Evolutionary conservation across 2,329 filamentous ascomycete genomes (phyloP), one percentile per base, ranked within the genome.

Genomic region (Chaetomiaceae sp.): DNA sequence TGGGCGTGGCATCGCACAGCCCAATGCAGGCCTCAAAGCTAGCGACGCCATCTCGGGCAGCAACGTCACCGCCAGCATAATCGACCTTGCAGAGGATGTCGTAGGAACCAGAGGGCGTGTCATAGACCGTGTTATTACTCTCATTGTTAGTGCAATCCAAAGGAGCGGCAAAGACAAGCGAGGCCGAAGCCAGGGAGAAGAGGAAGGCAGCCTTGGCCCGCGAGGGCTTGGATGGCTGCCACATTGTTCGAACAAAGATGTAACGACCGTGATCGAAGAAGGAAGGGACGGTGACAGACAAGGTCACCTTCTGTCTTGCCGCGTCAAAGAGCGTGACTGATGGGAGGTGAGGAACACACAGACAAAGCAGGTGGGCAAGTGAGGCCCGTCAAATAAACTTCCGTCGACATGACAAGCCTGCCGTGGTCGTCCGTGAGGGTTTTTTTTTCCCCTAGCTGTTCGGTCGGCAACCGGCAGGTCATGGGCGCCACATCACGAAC

Each of bases 1-100:
- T 9, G 13, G 45, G n/a, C 4, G 33, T 48, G 34, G 25, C 16
- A 30, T 48, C 45, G 21, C 45, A 30, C 10, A 48, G 34, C n/a
- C 32, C 45, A 30, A 48, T 48, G 33, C 33, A 40, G 9, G 14
- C 33, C 25, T 48, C 45, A 23, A 48, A 38, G 33, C 23, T 48
- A 34, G 45, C 33, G 33, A 48, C 9, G 5, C 34, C 34, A 10
- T 23, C 25, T n/a, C 20, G 23, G 21, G 45, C 25, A 18, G 45
- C 45, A 30, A 48, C 25, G 20, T 48, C 33, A 10, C 45, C 25
- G 9, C 40, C 40, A n/a, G 40, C 40, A 30, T 42, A 29, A 34
- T 38, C 45, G 16, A 38, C 30, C 8, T 21, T 5, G 34, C 45
- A 40, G 21, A 48, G 1, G 25, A 30, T 48, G 34, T 48, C 33